These are phyloP conservation scores for Boletus speciosus DNA, from an alignment of 768 basidiomycete genomes.

Conservation along the genomic window DNA sequence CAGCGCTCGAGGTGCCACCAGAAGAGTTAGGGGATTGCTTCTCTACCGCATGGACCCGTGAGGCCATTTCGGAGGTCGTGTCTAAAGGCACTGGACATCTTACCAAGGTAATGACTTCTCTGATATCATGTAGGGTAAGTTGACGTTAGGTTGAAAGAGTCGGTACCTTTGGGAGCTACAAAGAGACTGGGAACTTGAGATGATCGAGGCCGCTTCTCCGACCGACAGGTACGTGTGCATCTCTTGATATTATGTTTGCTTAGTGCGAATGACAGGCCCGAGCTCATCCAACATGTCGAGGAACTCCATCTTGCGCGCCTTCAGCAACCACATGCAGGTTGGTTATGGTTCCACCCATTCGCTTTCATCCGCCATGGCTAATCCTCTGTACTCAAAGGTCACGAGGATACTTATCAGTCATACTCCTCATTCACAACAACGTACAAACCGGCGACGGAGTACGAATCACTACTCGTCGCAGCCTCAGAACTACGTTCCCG, in stretches of 20 bases:
- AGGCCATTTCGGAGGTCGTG: conserved; percentile 51
- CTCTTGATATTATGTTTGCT: not conserved
- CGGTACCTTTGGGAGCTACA: conserved; percentile 67
- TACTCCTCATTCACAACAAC: conserved; percentile 90
- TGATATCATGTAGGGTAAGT: conserved; percentile 6
- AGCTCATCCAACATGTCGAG: conserved; percentile 51
- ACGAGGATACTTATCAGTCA: conserved; percentile 76
- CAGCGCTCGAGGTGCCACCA: conserved; percentile 38
- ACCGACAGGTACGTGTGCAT: conserved; percentile 42
- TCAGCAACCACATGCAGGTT: conserved; percentile 73
- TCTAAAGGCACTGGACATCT: conserved; percentile 59
- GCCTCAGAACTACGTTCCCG: conserved; percentile 71
- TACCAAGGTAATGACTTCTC: conserved; percentile 46
- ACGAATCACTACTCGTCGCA: conserved; percentile 70
- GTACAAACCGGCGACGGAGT: conserved; percentile 67
- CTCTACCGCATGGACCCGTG: conserved; percentile 58
- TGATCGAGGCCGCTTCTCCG: conserved; percentile 46
- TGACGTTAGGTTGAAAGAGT: conserved; percentile 45
- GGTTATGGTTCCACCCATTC: conserved; percentile 4
- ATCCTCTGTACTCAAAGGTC: conserved; percentile 43
- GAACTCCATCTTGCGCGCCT: conserved; percentile 62
- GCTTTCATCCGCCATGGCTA: not conserved
- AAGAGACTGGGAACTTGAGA: conserved; percentile 71
- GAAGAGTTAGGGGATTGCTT: conserved; percentile 57
- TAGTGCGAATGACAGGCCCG: conserved; percentile 31